These are phyloP conservation scores for Trichosanthes cucumerina DNA, from an alignment of 306 rosid genomes.

Conservation along the genomic window DNA sequence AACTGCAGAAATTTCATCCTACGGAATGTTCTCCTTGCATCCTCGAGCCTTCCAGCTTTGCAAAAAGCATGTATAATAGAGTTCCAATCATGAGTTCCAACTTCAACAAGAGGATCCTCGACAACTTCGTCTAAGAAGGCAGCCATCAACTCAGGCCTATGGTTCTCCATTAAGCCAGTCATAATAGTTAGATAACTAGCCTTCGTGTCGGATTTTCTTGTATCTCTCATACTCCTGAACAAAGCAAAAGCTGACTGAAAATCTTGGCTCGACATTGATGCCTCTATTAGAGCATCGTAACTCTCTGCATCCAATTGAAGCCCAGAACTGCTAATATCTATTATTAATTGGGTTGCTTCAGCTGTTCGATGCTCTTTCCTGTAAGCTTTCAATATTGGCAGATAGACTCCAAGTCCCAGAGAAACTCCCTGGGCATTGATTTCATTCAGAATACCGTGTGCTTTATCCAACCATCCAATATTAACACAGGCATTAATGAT, in stretches of 20 bases:
- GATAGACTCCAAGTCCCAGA: slow-evolving; percentile 74
- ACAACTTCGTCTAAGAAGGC: slow-evolving; percentile 91
- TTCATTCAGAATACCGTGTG: slow-evolving; percentile 68
- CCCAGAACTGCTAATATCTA: slow-evolving; percentile 73
- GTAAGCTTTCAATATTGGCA: slow-evolving; percentile 87
- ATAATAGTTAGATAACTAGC: slow-evolving; percentile 82
- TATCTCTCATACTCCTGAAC: slow-evolving; percentile 87
- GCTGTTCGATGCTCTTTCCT: slow-evolving; percentile 71
- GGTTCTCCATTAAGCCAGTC: slow-evolving; percentile 93
- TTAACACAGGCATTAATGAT: slow-evolving; percentile 67
- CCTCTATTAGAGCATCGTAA: slow-evolving; percentile 67
- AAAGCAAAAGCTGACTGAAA: slow-evolving; percentile 75
- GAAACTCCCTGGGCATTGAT: slow-evolving; percentile 64
- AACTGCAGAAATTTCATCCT: slow-evolving; percentile 80
- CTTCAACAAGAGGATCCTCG: slow-evolving; percentile 79
- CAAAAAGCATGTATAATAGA: slow-evolving; percentile 91
- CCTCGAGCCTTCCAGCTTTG: slow-evolving; percentile 83
- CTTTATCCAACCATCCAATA: slow-evolving; percentile 65
- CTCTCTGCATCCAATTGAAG: slow-evolving; percentile 52
- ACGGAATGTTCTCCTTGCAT: slow-evolving; percentile 88
- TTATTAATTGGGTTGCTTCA: slow-evolving; percentile 74
- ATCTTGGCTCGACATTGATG: slow-evolving; percentile 83
- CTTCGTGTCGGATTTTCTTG: slow-evolving; percentile 60
- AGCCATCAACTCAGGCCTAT: slow-evolving; percentile 93
- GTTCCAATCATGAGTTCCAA: slow-evolving; percentile 93